These are phyloP conservation scores for Aspergillus haitiensis DNA, from an alignment of 495 filamentous ascomycete genomes.

Conservation along the genomic window DNA sequence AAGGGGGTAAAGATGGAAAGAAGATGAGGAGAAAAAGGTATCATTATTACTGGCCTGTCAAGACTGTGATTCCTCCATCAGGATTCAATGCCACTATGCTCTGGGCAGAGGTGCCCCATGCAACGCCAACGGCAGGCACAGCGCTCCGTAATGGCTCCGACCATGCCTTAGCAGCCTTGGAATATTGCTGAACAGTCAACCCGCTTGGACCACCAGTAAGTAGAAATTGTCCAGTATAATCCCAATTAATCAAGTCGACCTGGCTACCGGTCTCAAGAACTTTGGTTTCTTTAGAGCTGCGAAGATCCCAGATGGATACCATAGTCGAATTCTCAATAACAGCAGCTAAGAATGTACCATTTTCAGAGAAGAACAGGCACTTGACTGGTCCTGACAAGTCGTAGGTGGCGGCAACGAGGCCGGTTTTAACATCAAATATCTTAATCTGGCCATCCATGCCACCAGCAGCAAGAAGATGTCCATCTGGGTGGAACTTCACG, in stretches of 20 bases:
- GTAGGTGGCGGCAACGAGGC: slow-evolving; percentile 69
- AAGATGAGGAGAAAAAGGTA: slow-evolving; percentile 29
- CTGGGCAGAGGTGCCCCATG: slow-evolving; percentile 75
- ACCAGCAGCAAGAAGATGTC: slow-evolving; percentile 86
- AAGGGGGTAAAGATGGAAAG: slow-evolving; percentile 27
- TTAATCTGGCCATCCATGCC: slow-evolving; percentile 73
- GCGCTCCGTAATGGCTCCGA: slow-evolving; percentile 79
- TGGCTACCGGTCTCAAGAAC: slow-evolving; percentile 77
- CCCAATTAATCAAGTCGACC: slow-evolving; percentile 75
- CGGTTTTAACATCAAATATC: slow-evolving; percentile 78
- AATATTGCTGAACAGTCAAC: slow-evolving; percentile 82
- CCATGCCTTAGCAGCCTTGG: slow-evolving; percentile 82
- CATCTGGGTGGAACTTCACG: slow-evolving; percentile 91
- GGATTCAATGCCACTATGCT: slow-evolving; percentile 70
- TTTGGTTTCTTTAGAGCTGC: slow-evolving; percentile 76
- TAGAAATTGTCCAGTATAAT: slow-evolving; percentile 93
- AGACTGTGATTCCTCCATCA: slow-evolving; percentile 70
- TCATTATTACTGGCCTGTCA: slow-evolving; percentile 51
- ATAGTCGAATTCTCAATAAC: slow-evolving; percentile 68
- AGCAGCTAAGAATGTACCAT: slow-evolving; percentile 92
- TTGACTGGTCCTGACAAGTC: slow-evolving; percentile 65
- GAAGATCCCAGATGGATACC: slow-evolving; percentile 86
- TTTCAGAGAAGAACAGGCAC: slow-evolving; percentile 86
- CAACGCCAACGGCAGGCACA: slow-evolving; percentile 66
- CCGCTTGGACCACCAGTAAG: slow-evolving; percentile 78